These are phyloP conservation scores for Penicillium sp. DNA, from an alignment of 2,329 filamentous ascomycete species.

Conservation along the genomic window DNA sequence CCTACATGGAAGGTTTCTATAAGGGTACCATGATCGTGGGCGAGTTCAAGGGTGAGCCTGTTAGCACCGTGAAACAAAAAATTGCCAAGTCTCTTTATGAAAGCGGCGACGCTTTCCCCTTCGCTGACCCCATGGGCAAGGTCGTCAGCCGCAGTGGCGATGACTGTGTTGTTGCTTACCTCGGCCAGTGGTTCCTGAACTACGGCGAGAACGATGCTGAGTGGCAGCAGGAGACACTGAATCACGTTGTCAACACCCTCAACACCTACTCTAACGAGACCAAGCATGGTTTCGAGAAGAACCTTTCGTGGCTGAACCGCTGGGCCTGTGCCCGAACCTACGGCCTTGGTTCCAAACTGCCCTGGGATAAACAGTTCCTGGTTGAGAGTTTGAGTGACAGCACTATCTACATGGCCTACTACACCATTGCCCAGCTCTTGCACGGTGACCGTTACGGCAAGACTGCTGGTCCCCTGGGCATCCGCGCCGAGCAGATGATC, in stretches of 20 bases:
- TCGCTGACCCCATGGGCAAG: constrained; percentile 88
- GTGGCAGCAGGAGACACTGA: constrained; percentile 78
- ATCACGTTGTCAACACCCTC: constrained; percentile 72
- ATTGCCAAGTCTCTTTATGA: constrained; percentile 79
- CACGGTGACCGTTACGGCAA: constrained; percentile 87
- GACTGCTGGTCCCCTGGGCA: constrained; percentile 67
- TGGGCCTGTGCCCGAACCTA: constrained; percentile 95
- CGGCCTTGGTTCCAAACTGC: constrained; percentile 89
- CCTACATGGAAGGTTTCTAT: constrained; percentile 98
- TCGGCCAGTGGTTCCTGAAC: constrained; percentile 98
- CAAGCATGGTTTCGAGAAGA: constrained; percentile 79
- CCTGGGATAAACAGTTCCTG: constrained; percentile 88
- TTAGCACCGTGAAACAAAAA: constrained; percentile 84
- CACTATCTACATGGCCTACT: constrained; percentile 78
- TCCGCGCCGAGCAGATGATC: constrained; percentile 84
- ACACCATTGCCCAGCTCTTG: constrained; percentile 65
- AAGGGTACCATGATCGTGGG: constrained; percentile 88
- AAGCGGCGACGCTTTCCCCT: constrained; percentile 79
- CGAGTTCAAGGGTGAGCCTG: constrained; percentile 83
- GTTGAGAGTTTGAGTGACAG: constrained; percentile 92
- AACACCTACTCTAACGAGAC: constrained; percentile 82
- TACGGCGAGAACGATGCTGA: constrained; percentile 82
- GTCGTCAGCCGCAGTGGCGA: constrained; percentile 89
- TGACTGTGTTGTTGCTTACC: constrained; percentile 87
- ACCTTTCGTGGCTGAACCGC: constrained; percentile 88